Base-by-base conservation (phyloP, 1,284 basidiomycete species). In the Ustilago esculenta region DNA sequence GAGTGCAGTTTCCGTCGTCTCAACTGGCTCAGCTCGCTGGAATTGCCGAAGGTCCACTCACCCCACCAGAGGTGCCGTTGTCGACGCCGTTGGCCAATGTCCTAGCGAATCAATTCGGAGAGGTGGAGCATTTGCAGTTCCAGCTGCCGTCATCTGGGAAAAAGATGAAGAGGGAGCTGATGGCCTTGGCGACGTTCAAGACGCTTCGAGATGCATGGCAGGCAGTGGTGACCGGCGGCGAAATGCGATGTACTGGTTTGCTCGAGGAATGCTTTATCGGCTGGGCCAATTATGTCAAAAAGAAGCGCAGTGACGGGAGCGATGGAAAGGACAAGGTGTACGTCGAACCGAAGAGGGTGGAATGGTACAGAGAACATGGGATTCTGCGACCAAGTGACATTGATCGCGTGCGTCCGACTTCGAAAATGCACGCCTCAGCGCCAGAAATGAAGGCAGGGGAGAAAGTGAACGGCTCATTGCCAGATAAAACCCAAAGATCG, bases 201-300 rank as follows among this genome's bases (percentile, higher is more conserved):
- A 48, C 51, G 20, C 50, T 77, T 5, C 48, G 51, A 15, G 51
- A 59, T 34, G 77, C 77, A 24, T 76, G 67, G 71, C 59, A 72
- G 20, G 76, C 72, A 0, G 77, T 80, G 1, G 25, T 45, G 32
- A 65, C 64, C 3, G 77, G 77, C 15, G 47, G 64, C 18, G 59
- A 76, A 41, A 55, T 80, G 42, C 65, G 63, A n/a, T 75, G 75
- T 29, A 50, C 63, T 15, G 72, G 68, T 1, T 20, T 75, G 36
- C 67, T 77, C 9, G 63, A 74, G 30, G 77, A 79, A 24, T 58
- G 64, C 27, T 79, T 71, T 60, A 75, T 77, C 40, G 72, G 72
- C 23, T 79, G 77, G 77, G 61, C 69, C 3, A 67, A 51, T 32
- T 59, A 70, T 18, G 58, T 37, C 21, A 58, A 35, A 23, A 41